Evolutionary conservation across 1,139 yeast genomes (phyloP).

Genomic region (Hansenula sp.): DNA sequence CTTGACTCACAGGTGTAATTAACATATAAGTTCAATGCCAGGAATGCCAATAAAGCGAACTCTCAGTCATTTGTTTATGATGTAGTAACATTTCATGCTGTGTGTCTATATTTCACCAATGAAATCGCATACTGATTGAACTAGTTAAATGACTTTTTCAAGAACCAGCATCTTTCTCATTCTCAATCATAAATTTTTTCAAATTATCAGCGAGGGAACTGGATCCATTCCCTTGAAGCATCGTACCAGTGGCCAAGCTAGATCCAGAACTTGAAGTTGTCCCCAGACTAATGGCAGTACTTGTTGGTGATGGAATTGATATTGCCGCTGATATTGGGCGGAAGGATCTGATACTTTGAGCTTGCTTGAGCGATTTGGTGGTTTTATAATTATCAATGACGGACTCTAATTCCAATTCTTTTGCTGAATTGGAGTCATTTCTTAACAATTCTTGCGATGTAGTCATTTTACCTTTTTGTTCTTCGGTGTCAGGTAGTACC

Average conservation of each 20-base stretch:
- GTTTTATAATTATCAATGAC: not conserved
- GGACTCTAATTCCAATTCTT: not conserved
- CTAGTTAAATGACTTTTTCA: not conserved
- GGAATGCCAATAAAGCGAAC: too few species aligned
- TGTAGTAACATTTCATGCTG: too few species aligned
- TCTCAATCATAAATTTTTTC: conserved; percentile 10
- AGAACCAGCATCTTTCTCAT: not conserved
- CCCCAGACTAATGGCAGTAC: not conserved
- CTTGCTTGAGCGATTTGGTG: not conserved
- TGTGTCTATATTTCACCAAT: too few species aligned
- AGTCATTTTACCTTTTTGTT: not conserved
- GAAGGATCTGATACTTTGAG: not conserved
- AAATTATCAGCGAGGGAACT: conserved; percentile 5
- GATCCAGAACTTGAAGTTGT: not conserved
- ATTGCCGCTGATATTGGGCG: not conserved
- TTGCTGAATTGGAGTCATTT: not conserved
- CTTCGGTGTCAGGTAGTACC: not conserved
- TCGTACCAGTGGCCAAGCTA: not conserved
- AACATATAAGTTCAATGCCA: too few species aligned
- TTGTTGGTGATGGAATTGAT: not conserved
- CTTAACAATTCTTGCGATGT: not conserved
- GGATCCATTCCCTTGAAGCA: not conserved
- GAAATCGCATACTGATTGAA: too few species aligned
- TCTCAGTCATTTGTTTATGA: too few species aligned
- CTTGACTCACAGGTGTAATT: too few species aligned